Evolutionary conservation across 805 yeast species (phyloP).

Genomic region (Candida tibetensis): DNA sequence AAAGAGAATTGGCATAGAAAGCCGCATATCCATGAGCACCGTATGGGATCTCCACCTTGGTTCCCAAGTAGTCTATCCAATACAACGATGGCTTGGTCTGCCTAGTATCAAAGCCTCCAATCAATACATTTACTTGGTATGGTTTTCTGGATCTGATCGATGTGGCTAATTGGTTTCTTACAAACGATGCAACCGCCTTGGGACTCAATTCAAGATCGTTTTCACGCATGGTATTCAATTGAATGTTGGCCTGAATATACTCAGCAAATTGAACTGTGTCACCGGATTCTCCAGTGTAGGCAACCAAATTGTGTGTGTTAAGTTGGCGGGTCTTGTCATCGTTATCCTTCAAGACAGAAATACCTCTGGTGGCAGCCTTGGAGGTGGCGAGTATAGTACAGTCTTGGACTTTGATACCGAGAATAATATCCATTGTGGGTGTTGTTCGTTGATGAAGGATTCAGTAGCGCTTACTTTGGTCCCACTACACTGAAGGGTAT

Average conservation of each 20-base stretch:
- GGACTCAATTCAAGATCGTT: conserved; percentile 74
- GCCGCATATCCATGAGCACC: conserved; percentile 99
- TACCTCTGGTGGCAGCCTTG: conserved; percentile 88
- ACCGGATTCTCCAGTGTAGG: conserved; percentile 94
- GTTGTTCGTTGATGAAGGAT: too few relatives aligned
- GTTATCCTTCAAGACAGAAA: conserved; percentile 69
- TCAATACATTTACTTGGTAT: conserved; percentile 85
- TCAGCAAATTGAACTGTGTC: conserved; percentile 96
- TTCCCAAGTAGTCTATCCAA: conserved; percentile 93
- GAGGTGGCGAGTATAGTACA: conserved; percentile 90
- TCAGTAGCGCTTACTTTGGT: too few relatives aligned
- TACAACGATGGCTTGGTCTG: conserved; percentile 63
- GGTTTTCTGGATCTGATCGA: conserved; percentile 89
- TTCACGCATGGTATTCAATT: conserved; percentile 83
- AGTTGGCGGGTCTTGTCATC: conserved; percentile 80
- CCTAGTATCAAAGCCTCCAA: conserved; percentile 76
- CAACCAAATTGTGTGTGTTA: conserved; percentile 75
- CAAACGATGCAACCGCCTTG: conserved; percentile 81
- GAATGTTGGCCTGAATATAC: conserved; percentile 88
- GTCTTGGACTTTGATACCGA: conserved; percentile 82
- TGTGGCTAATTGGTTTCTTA: conserved; percentile 83
- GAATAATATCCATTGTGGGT: conserved; percentile 81
- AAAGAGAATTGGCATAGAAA: conserved; percentile 82
- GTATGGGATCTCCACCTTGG: conserved; percentile 86
- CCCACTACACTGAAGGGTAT: too few relatives aligned